phyloP scores from a whole-genome alignment of 352 stramenopile genomes.

The Phytopythium chamaehyphon region DNA sequence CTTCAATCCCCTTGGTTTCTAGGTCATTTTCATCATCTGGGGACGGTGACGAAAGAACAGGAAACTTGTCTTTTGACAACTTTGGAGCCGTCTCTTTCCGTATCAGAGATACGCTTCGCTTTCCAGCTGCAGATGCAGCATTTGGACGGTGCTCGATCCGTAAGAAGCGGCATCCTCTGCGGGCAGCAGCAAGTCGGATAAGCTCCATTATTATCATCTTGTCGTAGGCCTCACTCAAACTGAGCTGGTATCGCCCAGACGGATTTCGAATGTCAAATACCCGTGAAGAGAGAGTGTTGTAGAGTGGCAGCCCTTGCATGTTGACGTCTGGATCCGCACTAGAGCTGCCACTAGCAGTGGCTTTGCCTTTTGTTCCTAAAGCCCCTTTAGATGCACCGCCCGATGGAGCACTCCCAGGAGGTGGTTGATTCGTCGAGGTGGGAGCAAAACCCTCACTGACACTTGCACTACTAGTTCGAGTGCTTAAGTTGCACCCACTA shows the following conservation, averaged over 20 bases:
- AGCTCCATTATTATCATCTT: slow-evolving; percentile 76
- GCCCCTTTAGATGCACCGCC: background rate
- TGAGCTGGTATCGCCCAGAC: slow-evolving; percentile 62
- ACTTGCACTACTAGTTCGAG: slow-evolving; percentile 13
- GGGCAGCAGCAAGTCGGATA: slow-evolving; percentile 58
- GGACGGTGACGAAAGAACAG: background rate
- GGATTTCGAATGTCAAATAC: slow-evolving; percentile 75
- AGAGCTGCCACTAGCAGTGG: background rate
- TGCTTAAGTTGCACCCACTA: slow-evolving; percentile 53
- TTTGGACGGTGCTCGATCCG: slow-evolving; percentile 48
- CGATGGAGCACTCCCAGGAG: background rate
- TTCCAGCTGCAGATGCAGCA: slow-evolving; percentile 9
- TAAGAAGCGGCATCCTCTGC: slow-evolving; percentile 73
- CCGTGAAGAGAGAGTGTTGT: slow-evolving; percentile 24
- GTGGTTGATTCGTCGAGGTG: background rate
- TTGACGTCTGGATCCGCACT: slow-evolving; percentile 17
- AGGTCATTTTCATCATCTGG: slow-evolving; percentile 39
- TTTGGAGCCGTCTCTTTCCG: slow-evolving; percentile 32
- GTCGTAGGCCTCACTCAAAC: slow-evolving; percentile 67
- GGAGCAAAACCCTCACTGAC: slow-evolving; percentile 1
- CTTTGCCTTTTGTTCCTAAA: background rate
- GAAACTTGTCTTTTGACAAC: slow-evolving; percentile 1
- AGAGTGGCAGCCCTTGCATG: slow-evolving; percentile 33
- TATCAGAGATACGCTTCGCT: slow-evolving; percentile 38
- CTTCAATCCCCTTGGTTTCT: slow-evolving; percentile 52